Percentiles rank a stretch among this genome's conserved stretches.
These are phyloP conservation scores for Iodosphaeria phyllophila DNA, from an alignment of 2,329 filamentous ascomycete species.

Conservation along the genomic window DNA sequence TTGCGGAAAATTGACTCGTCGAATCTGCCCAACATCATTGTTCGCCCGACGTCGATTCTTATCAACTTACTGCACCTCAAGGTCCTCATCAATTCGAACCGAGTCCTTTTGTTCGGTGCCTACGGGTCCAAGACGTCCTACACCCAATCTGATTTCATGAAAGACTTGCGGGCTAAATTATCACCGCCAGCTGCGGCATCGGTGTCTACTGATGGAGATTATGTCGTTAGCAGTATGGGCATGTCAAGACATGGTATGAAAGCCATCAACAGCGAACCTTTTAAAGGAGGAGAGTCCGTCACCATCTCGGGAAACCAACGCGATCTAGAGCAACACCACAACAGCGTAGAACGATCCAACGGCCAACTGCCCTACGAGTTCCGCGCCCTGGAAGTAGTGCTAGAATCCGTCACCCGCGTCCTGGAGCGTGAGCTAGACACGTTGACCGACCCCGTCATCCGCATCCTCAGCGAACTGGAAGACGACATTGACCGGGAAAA, in stretches of 20 bases:
- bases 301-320: no score
- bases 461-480: constrained; percentile 75
- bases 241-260: no score
- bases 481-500: constrained; percentile 95
- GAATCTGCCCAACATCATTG: constrained; percentile 82
- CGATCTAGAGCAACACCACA: no score
- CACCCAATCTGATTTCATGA: constrained; percentile 93
- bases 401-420: constrained; percentile 83
- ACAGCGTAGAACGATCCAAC: constrained; percentile 46
- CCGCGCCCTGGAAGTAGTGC: constrained; percentile 80
- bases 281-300: no score
- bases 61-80: constrained; percentile 94
- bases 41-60: constrained; percentile 81
- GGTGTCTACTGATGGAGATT: no score
- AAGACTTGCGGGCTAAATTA: constrained; percentile 84
- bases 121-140: constrained; percentile 91
- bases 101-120: constrained; percentile 87
- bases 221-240: no score
- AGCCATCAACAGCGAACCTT: no score
- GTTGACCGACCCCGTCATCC: constrained; percentile 79
- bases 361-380: constrained; percentile 81
- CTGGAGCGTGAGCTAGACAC: constrained; percentile 90
- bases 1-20: constrained; percentile 95
- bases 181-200: no score
- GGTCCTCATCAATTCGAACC: constrained; percentile 86